phyloP scores from a whole-genome alignment of 179 eudicot genomes.

The Patellifolia procumbens region DNA sequence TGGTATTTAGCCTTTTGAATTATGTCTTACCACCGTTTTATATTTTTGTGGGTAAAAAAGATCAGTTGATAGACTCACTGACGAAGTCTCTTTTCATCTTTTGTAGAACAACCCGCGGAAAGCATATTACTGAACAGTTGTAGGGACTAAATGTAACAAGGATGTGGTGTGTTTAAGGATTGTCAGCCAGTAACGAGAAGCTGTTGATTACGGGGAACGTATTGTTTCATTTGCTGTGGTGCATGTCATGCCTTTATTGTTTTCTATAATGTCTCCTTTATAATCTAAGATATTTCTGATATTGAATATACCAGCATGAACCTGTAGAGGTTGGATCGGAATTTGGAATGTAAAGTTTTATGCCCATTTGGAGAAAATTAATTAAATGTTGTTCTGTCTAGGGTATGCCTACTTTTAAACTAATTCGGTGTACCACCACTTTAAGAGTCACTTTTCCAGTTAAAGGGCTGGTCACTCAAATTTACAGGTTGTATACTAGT shows the following conservation, averaged over 20 bases:
- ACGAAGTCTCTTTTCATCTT: constrained; percentile 24
- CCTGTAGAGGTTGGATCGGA: too few relatives aligned
- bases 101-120: constrained; percentile 83
- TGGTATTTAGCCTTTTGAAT: constrained; percentile 47
- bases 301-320: too few relatives aligned
- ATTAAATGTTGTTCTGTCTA: too few relatives aligned
- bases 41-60: background rate
- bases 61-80: background rate
- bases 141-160: background rate
- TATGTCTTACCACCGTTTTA: background rate
- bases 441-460: too few relatives aligned
- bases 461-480: too few relatives aligned
- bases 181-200: background rate
- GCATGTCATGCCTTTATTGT: background rate
- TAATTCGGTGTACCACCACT: too few relatives aligned
- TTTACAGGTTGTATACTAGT: too few relatives aligned
- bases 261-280: too few relatives aligned
- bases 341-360: too few relatives aligned
- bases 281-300: too few relatives aligned
- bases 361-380: too few relatives aligned
- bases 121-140: constrained; percentile 65
- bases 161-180: background rate
- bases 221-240: constrained; percentile 1
- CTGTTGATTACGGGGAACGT: background rate
- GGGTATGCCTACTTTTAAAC: too few relatives aligned